A percentile compares a stretch with the other conserved stretches of the same genome.
phyloP scores from a whole-genome alignment of 352 stramenopile genomes.

The Phytophthora kernoviae region DNA sequence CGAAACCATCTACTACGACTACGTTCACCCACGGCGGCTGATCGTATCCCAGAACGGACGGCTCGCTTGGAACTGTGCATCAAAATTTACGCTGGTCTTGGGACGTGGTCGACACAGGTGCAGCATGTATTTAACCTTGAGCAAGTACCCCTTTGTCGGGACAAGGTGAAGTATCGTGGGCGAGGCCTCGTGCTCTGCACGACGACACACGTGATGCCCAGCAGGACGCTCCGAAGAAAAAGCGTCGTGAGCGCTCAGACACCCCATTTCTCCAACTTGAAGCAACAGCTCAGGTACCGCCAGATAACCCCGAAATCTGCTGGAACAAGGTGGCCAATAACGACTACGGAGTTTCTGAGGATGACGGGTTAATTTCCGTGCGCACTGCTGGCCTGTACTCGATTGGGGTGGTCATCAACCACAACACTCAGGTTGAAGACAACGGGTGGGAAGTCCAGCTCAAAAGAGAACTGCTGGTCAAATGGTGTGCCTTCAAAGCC shows the following conservation, averaged over 20 bases:
- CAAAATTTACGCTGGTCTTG: background rate
- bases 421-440: background rate
- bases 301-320: background rate
- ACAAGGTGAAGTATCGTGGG: background rate
- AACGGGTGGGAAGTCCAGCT: background rate
- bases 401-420: background rate
- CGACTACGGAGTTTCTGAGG: background rate
- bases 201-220: background rate
- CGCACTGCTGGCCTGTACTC: background rate
- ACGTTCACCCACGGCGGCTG: background rate
- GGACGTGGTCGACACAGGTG: background rate
- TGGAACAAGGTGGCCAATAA: background rate
- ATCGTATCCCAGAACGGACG: background rate
- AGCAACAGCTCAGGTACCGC: background rate
- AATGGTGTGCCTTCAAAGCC: background rate
- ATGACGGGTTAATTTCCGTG: background rate
- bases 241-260: too few relatives aligned
- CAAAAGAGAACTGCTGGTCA: background rate
- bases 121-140: background rate
- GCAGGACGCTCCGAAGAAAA: too few relatives aligned
- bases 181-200: background rate
- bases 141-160: background rate
- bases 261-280: background rate
- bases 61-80: background rate
- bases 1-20: background rate